These are phyloP conservation scores for Boletus rubroflammeus DNA, from an alignment of 768 basidiomycete species.

Conservation along the genomic window DNA sequence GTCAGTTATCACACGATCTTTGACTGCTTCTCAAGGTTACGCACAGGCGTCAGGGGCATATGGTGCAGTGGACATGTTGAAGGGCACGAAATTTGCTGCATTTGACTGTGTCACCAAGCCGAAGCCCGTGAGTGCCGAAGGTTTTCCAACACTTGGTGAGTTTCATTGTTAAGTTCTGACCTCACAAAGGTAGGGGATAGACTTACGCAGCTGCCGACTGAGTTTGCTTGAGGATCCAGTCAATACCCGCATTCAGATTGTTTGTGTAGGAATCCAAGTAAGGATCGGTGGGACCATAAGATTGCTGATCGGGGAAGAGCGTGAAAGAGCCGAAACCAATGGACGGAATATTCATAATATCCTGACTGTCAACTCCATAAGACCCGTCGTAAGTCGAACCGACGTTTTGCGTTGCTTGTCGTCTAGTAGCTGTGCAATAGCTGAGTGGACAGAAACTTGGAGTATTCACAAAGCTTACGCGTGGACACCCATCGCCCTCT, in stretches of 20 bases:
- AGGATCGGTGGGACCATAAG: constrained; percentile 48
- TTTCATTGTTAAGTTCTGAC: constrained; percentile 3
- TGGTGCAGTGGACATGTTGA: constrained; percentile 49
- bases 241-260: constrained; percentile 45
- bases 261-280: constrained; percentile 50
- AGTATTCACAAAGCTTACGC: constrained; percentile 31
- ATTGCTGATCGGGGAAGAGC: constrained; percentile 66
- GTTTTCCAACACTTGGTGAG: constrained; percentile 48
- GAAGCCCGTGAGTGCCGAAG: constrained; percentile 49
- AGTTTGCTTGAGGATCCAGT: constrained; percentile 55
- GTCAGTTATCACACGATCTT: background rate
- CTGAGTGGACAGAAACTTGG: constrained; percentile 1
- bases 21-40: constrained; percentile 5
- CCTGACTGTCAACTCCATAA: constrained; percentile 64
- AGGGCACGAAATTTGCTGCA: constrained; percentile 54
- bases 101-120: constrained; percentile 61
- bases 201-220: constrained; percentile 43
- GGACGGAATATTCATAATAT: constrained; percentile 53
- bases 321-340: constrained; percentile 61
- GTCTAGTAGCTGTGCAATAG: constrained; percentile 39
- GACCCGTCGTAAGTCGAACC: constrained; percentile 59
- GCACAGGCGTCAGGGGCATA: constrained; percentile 34
- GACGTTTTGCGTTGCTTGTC: constrained; percentile 40
- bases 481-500: constrained; percentile 61
- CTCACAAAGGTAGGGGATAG: background rate